A percentile compares a stretch with the other conserved stretches of the same genome.
Evolutionary conservation across 140 eudicot genomes (phyloP).

Genomic region (Ambrosia hybrid): DNA sequence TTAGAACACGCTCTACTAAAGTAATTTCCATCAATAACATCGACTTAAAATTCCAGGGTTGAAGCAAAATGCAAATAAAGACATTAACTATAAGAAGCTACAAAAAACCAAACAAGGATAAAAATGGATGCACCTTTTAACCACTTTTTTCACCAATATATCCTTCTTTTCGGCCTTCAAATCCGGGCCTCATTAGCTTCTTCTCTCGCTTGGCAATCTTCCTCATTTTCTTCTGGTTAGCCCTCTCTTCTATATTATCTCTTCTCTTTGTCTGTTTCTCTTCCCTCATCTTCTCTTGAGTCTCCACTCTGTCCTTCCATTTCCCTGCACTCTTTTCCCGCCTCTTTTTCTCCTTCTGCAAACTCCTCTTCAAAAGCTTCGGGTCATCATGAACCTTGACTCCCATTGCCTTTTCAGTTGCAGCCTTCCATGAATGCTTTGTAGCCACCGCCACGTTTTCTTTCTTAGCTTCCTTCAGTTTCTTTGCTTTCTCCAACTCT

Average conservation of each 20-base stretch:
- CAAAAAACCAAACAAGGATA: constrained; percentile 11
- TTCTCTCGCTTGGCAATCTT: constrained; percentile 96
- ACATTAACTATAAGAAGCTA: no score
- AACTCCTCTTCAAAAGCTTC: constrained; percentile 62
- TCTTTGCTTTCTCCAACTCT: constrained; percentile 71
- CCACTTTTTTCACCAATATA: constrained; percentile 46
- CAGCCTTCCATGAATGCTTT: constrained; percentile 88
- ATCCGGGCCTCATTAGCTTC: constrained; percentile 98
- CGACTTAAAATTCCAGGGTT: no score
- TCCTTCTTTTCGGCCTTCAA: constrained; percentile 84
- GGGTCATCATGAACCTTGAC: constrained; percentile 83
- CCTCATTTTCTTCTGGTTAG: constrained; percentile 64
- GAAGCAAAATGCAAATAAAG: no score
- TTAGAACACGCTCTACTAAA: no score
- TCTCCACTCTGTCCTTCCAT: constrained; percentile 85
- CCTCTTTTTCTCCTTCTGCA: constrained; percentile 75
- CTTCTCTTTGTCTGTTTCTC: constrained; percentile 79
- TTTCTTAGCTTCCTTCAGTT: constrained; percentile 46
- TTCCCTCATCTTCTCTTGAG: constrained; percentile 50
- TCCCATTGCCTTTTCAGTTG: constrained; percentile 77
- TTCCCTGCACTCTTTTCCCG: constrained; percentile 66
- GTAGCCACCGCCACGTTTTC: constrained; percentile 51
- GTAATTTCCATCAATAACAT: no score
- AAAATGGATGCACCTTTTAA: constrained; percentile 6
- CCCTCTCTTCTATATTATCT: constrained; percentile 70